A percentile compares a stretch with the other conserved stretches of the same genome.
phyloP scores from a whole-genome alignment of 371 early-diverging fungal species.

The Mortierella sp. region DNA sequence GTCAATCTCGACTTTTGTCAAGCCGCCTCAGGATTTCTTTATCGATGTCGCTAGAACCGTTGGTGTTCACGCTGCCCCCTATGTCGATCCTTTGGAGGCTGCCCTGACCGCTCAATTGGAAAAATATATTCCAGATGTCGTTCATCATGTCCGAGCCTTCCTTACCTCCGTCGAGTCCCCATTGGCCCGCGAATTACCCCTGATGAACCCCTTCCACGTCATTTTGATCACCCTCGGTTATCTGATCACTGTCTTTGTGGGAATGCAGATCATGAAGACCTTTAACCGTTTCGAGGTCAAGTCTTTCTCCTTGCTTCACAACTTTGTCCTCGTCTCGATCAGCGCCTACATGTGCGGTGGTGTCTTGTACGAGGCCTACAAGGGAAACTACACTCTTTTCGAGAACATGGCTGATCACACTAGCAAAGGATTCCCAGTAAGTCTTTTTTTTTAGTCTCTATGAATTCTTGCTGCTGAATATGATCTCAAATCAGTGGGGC shows the following conservation, averaged over 20 bases:
- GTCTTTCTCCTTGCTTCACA: constrained; percentile 63
- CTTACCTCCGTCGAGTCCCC: constrained; percentile 56
- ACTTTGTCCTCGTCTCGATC: constrained; percentile 62
- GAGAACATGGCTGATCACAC: constrained; percentile 61
- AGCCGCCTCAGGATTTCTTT: constrained; percentile 53
- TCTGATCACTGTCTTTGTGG: constrained; percentile 58
- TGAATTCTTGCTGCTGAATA: too few relatives aligned
- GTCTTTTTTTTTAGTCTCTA: constrained; percentile 10
- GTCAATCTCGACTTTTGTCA: constrained; percentile 29
- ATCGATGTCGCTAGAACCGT: constrained; percentile 47
- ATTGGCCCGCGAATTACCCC: constrained; percentile 60
- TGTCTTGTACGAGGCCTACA: constrained; percentile 61
- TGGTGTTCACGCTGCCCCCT: constrained; percentile 49
- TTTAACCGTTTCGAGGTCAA: constrained; percentile 59
- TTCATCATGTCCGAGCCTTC: constrained; percentile 44
- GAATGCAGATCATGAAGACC: constrained; percentile 62
- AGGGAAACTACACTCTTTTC: constrained; percentile 59
- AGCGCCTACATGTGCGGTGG: constrained; percentile 67
- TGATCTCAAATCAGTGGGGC: too few relatives aligned
- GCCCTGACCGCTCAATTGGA: constrained; percentile 38
- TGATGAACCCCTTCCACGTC: constrained; percentile 74
- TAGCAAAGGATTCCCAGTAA: constrained; percentile 59
- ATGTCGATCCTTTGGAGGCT: constrained; percentile 53
- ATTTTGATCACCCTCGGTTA: constrained; percentile 60
- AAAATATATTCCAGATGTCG: constrained; percentile 29